These are phyloP conservation scores for Pythium sukuiense DNA, from an alignment of 352 stramenopile genomes.

Conservation along the genomic window DNA sequence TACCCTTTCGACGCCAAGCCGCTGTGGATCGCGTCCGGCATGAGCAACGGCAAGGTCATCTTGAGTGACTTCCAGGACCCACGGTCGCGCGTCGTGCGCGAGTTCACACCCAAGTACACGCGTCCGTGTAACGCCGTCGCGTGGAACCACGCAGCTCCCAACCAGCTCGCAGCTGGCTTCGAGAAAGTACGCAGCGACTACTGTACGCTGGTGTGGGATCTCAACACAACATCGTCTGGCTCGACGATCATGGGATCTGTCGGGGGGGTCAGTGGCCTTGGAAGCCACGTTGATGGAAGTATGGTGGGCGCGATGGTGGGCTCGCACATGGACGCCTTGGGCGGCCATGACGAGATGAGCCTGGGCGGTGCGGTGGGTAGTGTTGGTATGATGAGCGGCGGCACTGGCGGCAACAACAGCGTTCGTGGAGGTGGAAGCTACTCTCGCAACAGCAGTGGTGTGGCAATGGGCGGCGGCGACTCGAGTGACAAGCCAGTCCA, in stretches of 20 bases:
- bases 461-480: constrained; percentile 5
- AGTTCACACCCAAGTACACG: constrained; percentile 82
- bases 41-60: constrained; percentile 77
- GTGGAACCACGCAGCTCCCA: constrained; percentile 75
- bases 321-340: constrained; percentile 22
- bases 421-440: constrained; percentile 6
- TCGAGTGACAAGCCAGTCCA: constrained; percentile 67
- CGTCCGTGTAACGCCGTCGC: constrained; percentile 81
- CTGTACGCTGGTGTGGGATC: constrained; percentile 84
- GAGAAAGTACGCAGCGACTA: constrained; percentile 88
- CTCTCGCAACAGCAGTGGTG: constrained; percentile 8
- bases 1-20: constrained; percentile 74
- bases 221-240: constrained; percentile 46
- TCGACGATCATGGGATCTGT: constrained; percentile 28
- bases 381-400: constrained; percentile 10
- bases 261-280: constrained; percentile 1
- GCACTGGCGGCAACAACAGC: constrained; percentile 7
- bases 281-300: neutral
- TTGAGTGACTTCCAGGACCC: constrained; percentile 81
- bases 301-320: constrained; percentile 21
- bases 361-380: neutral
- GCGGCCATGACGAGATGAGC: constrained; percentile 17
- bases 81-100: constrained; percentile 57
- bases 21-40: constrained; percentile 72
- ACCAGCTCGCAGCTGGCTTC: constrained; percentile 80